These are phyloP conservation scores for Trapa incisa DNA, from an alignment of 345 rosid species.

Conservation along the genomic window DNA sequence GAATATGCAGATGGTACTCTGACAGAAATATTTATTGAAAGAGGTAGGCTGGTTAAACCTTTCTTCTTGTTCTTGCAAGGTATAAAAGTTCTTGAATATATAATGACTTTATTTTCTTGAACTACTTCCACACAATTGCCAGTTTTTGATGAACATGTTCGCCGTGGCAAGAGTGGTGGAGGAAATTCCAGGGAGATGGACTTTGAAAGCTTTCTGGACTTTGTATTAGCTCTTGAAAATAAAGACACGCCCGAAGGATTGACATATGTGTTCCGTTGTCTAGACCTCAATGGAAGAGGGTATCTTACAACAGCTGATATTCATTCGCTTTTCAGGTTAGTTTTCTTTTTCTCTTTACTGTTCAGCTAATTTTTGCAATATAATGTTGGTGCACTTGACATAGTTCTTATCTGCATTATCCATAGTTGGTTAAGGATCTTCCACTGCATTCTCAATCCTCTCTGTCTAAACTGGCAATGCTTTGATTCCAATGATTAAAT, in stretches of 20 bases:
- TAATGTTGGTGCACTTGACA: background rate
- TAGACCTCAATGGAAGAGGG: constrained; percentile 85
- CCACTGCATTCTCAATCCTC: background rate
- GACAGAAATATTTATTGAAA: constrained; percentile 85
- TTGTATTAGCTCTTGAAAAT: constrained; percentile 91
- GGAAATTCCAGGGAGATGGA: constrained; percentile 90
- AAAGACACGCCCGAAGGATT: constrained; percentile 96
- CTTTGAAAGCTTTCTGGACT: constrained; percentile 83
- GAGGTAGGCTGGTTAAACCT: constrained; percentile 36
- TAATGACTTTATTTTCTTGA: background rate
- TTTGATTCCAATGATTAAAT: background rate
- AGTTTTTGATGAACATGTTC: constrained; percentile 96
- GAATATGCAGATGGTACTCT: constrained; percentile 96
- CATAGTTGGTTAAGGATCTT: background rate
- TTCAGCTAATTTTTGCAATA: background rate
- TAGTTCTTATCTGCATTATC: background rate
- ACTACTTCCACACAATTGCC: constrained; percentile 9
- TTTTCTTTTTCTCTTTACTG: background rate
- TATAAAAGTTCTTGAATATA: background rate
- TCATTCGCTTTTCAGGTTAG: constrained; percentile 94
- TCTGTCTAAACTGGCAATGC: background rate
- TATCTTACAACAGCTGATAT: constrained; percentile 92
- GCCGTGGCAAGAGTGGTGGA: constrained; percentile 58
- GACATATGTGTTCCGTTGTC: constrained; percentile 84
- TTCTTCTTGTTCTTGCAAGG: background rate